Conservation (phyloP, 2,329 filamentous ascomycete genomes). For the Rutstroemia sydowiana region DNA sequence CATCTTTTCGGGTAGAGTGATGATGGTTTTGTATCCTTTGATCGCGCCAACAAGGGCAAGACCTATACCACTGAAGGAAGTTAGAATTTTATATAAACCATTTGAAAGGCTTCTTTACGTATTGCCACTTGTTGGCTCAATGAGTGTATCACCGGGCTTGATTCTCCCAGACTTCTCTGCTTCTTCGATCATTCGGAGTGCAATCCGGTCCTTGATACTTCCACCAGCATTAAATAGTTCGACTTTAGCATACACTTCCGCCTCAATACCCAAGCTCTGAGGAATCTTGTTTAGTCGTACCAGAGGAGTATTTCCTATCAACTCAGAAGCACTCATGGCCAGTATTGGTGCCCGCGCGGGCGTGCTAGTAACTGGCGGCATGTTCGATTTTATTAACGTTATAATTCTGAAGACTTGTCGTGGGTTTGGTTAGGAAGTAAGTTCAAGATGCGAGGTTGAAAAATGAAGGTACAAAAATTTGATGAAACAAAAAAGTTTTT, state of each 20-base stretch:
- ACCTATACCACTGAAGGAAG: constrained; percentile 64
- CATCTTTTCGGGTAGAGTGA: constrained; percentile 99
- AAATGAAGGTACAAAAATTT: no score
- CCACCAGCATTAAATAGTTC: constrained; percentile 93
- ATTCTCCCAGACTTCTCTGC: constrained; percentile 87
- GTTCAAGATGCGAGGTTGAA: no score
- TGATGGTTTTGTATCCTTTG: constrained; percentile 97
- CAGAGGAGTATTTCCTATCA: constrained; percentile 94
- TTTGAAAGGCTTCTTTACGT: constrained; percentile 44
- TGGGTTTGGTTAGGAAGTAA: no score
- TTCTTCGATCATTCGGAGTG: constrained; percentile 93
- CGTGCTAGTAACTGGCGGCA: constrained; percentile 20
- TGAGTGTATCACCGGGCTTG: constrained; percentile 93
- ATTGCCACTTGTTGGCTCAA: constrained; percentile 96
- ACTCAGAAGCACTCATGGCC: constrained; percentile 63
- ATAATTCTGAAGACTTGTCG: no score
- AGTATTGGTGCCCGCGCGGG: constrained; percentile 22
- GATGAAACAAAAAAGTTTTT: no score
- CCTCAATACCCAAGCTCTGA: constrained; percentile 80
- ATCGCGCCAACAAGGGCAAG: constrained; percentile 89
- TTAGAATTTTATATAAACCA: not conserved
- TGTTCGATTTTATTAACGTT: constrained; percentile 8
- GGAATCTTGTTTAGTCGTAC: constrained; percentile 91
- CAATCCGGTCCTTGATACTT: constrained; percentile 92
- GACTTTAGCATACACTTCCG: constrained; percentile 82